These are phyloP conservation scores for Aureobasidium sp. DNA, from an alignment of 2,329 filamentous ascomycete species.

Conservation along the genomic window DNA sequence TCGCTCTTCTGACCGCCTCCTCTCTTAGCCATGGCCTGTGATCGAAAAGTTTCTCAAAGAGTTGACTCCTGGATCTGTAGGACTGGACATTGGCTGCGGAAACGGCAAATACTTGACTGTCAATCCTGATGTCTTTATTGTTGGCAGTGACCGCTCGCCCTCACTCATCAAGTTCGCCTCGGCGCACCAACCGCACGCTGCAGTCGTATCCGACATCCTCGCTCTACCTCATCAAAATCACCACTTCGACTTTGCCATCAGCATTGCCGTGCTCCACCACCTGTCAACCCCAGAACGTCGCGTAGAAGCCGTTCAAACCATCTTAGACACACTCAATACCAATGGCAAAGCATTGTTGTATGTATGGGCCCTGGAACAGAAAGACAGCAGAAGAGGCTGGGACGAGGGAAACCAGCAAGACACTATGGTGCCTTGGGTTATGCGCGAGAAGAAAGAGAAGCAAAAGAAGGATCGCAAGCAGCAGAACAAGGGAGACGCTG, in stretches of 20 bases:
- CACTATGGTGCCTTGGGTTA: constrained; percentile 92
- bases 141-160: constrained; percentile 73
- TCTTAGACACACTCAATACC: constrained; percentile 56
- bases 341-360: constrained; percentile 69
- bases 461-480: constrained; percentile 19
- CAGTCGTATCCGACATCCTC: constrained; percentile 73
- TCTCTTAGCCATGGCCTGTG: constrained; percentile 72
- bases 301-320: constrained; percentile 59
- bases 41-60: constrained; percentile 67
- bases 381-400: constrained; percentile 79
- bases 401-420: constrained; percentile 76
- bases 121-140: constrained; percentile 66
- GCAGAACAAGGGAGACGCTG: constrained; percentile 22
- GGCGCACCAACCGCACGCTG: constrained; percentile 53
- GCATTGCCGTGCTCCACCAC: constrained; percentile 91
- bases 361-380: constrained; percentile 94
- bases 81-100: constrained; percentile 87
- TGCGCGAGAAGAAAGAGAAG: constrained; percentile 35
- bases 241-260: constrained; percentile 80
- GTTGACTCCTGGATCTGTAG: constrained; percentile 62
- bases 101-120: constrained; percentile 92
- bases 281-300: constrained; percentile 69
- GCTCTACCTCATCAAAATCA: constrained; percentile 63
- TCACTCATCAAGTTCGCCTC: constrained; percentile 51
- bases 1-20: constrained; percentile 18